Conservation (phyloP, 2,329 filamentous ascomycete genomes). For the Aspergillus versicolor region DNA sequence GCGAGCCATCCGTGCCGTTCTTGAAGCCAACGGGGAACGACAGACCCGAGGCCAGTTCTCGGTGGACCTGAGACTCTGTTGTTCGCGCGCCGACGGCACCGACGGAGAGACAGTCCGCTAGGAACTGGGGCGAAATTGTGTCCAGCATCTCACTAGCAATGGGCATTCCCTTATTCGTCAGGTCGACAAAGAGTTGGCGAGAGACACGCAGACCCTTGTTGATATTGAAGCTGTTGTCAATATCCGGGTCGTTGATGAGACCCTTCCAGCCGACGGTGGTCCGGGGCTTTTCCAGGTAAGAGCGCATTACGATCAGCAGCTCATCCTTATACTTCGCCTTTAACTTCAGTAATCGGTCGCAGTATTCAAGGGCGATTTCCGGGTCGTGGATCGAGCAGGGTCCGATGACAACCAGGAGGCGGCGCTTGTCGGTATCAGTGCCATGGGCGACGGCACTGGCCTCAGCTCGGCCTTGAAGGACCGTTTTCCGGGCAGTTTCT, state of each 20-base stretch:
- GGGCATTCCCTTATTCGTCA: constrained; percentile 90
- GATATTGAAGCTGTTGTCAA: constrained; percentile 98
- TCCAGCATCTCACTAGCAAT: constrained; percentile 97
- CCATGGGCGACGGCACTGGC: constrained; percentile 62
- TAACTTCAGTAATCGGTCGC: constrained; percentile 73
- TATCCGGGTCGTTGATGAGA: constrained; percentile 96
- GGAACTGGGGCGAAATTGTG: constrained; percentile 95
- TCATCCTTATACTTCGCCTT: constrained; percentile 88
- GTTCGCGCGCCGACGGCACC: constrained; percentile 95
- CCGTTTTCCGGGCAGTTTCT: constrained; percentile 49
- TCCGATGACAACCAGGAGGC: constrained; percentile 78
- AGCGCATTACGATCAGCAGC: constrained; percentile 93
- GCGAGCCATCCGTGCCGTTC: constrained; percentile 92
- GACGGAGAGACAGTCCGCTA: constrained; percentile 86
- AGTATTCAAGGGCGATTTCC: constrained; percentile 86
- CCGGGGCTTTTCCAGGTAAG: constrained; percentile 96
- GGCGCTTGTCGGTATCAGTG: constrained; percentile 52
- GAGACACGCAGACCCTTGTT: constrained; percentile 91
- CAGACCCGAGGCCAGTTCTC: constrained; percentile 88
- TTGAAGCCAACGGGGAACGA: constrained; percentile 99
- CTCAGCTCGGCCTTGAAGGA: constrained; percentile 60
- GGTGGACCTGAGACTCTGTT: constrained; percentile 92
- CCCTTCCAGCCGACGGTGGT: constrained; percentile 99
- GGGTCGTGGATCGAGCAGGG: constrained; percentile 98
- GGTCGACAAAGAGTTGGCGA: constrained; percentile 86